These are phyloP conservation scores for Gossypium arboreum DNA, from an alignment of 345 rosid species.

Conservation along the genomic window DNA sequence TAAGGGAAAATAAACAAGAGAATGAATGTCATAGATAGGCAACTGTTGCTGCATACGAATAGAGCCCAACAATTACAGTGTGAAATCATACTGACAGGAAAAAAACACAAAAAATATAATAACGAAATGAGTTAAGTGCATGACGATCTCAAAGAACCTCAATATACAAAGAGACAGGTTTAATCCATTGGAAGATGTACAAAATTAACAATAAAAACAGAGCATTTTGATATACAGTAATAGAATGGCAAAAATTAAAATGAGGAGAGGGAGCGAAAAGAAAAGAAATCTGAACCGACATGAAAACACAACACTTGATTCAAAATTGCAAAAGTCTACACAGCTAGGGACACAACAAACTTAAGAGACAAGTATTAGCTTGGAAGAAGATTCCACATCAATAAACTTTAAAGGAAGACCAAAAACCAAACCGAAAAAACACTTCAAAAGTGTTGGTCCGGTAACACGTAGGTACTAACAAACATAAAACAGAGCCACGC, in stretches of 20 bases:
- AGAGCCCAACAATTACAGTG: background rate
- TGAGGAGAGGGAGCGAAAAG: background rate
- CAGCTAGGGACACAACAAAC: background rate
- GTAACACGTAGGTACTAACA: too few species aligned
- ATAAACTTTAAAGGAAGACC: background rate
- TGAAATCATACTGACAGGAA: background rate
- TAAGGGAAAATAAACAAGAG: constrained; percentile 14
- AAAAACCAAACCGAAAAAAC: background rate
- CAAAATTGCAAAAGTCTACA: background rate
- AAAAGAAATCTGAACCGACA: background rate
- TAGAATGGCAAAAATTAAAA: background rate
- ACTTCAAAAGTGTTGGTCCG: background rate
- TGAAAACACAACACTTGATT: background rate
- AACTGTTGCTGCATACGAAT: background rate
- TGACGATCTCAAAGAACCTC: background rate
- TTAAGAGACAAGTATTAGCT: background rate
- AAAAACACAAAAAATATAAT: background rate
- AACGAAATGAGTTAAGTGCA: background rate
- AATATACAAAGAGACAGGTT: background rate
- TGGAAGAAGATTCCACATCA: background rate
- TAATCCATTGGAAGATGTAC: background rate
- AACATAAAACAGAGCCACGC: too few species aligned
- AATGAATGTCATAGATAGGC: constrained; percentile 10
- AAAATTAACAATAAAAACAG: background rate
- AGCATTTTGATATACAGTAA: background rate